A percentile compares a stretch with the other conserved stretches of the same genome.
phyloP scores from a whole-genome alignment of 108 stramenopile genomes.

The Skeletonema costatum region DNA sequence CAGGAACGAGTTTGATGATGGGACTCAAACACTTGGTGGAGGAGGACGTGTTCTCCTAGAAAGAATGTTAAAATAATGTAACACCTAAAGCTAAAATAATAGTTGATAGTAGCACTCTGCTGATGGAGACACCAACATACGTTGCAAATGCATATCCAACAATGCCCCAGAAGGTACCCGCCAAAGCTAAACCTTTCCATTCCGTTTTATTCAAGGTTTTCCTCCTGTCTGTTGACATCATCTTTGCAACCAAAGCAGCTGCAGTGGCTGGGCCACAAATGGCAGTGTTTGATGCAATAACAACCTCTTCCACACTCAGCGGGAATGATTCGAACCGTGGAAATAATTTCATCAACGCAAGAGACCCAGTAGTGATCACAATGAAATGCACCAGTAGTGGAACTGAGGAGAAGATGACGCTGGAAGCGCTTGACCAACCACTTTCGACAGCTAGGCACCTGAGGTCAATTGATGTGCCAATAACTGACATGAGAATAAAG shows the following conservation, averaged over 20 bases:
- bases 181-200: slow-evolving; percentile 16
- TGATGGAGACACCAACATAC: slow-evolving; percentile 1
- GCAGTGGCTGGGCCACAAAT: slow-evolving; percentile 39
- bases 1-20: too few relatives aligned
- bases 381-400: slow-evolving; percentile 25
- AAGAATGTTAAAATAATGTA: too few relatives aligned
- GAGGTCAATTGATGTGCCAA: slow-evolving; percentile 29
- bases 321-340: slow-evolving; percentile 23
- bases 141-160: slow-evolving; percentile 12
- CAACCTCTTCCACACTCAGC: slow-evolving; percentile 28
- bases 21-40: too few relatives aligned
- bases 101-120: not conserved
- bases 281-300: slow-evolving; percentile 37
- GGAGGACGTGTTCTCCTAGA: too few relatives aligned
- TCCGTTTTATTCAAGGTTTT: not conserved
- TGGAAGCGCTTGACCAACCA: slow-evolving; percentile 21
- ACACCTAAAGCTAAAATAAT: too few relatives aligned
- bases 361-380: slow-evolving; percentile 22
- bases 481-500: slow-evolving; percentile 33
- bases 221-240: slow-evolving; percentile 4
- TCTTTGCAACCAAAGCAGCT: slow-evolving; percentile 26
- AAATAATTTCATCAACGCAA: slow-evolving; percentile 17
- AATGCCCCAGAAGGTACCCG: slow-evolving; percentile 21
- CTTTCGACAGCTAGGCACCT: slow-evolving; percentile 6
- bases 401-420: slow-evolving; percentile 26